Evolutionary conservation across 495 filamentous ascomycete species (phyloP).

Genomic region (Haplographium delicatum): DNA sequence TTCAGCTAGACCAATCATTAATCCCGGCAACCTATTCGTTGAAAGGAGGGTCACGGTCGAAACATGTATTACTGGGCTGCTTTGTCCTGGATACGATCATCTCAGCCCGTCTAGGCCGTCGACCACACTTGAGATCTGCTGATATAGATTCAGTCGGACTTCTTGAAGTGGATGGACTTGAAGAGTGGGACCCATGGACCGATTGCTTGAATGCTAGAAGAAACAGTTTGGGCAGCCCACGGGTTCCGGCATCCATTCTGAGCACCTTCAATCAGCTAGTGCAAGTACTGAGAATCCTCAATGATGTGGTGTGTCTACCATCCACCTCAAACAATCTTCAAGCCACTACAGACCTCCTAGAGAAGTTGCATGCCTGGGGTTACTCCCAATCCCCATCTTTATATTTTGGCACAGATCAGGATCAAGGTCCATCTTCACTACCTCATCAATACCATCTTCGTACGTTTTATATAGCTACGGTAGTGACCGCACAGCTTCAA

Average conservation of each 20-base stretch:
- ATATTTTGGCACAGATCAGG: conserved; percentile 38
- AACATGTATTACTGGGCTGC: conserved; percentile 54
- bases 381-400: conserved; percentile 35
- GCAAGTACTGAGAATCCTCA: conserved; percentile 39
- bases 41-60: conserved; percentile 32
- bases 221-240: conserved; percentile 30
- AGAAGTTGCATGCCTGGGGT: conserved; percentile 21
- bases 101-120: conserved; percentile 47
- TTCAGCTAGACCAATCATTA: conserved; percentile 38
- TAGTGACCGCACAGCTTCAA: conserved; percentile 41
- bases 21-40: conserved; percentile 12
- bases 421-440: conserved; percentile 38
- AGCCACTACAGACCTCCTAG: conserved; percentile 15
- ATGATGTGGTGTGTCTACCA: conserved; percentile 16
- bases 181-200: conserved; percentile 70
- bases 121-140: conserved; percentile 47
- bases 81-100: conserved; percentile 62
- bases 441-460: conserved; percentile 47
- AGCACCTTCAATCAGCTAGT: conserved; percentile 60
- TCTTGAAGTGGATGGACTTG: conserved; percentile 58
- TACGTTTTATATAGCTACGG: conserved; percentile 40
- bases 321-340: conserved; percentile 7
- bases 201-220: conserved; percentile 43
- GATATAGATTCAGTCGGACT: conserved; percentile 40
- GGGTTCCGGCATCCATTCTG: conserved; percentile 50